phyloP scores from a whole-genome alignment of 257 asterid species.

The Parsonsia alboflavescens region DNA sequence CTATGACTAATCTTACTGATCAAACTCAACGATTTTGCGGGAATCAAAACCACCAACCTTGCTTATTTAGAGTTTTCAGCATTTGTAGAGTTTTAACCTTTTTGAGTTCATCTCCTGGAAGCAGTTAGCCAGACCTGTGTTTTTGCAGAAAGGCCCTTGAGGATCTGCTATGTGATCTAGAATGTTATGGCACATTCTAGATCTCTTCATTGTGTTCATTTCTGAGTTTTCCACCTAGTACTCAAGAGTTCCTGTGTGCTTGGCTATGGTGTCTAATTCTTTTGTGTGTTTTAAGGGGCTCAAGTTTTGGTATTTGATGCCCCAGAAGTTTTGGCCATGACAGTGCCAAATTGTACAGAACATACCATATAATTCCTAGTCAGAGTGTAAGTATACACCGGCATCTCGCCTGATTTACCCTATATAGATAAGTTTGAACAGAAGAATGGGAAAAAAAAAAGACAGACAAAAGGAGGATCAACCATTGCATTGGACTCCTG shows the following conservation, averaged over 20 bases:
- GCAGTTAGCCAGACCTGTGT: conserved; percentile 63
- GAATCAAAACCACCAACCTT: conserved; percentile 32
- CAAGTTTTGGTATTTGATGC: conserved; percentile 44
- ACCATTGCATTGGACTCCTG: conserved; percentile 34
- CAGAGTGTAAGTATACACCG: conserved; percentile 62
- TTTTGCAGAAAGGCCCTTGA: conserved; percentile 64
- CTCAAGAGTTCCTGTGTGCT: conserved; percentile 40
- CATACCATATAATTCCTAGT: conserved; percentile 48
- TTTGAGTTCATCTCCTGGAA: conserved; percentile 45
- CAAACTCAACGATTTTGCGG: conserved; percentile 23
- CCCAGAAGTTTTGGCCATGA: conserved; percentile 44
- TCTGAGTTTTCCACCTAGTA: conserved; percentile 35
- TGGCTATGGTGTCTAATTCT: conserved; percentile 51
- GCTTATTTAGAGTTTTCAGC: conserved; percentile 29
- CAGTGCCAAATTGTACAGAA: conserved; percentile 76
- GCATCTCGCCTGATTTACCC: conserved; percentile 76
- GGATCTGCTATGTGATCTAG: conserved; percentile 66
- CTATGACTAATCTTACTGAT: conserved; percentile 48
- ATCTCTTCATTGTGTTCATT: conserved; percentile 36
- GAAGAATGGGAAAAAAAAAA: conserved; percentile 15
- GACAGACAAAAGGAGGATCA: conserved; percentile 47
- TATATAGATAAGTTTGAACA: conserved; percentile 38
- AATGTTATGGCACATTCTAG: conserved; percentile 67
- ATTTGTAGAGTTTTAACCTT: conserved; percentile 34
- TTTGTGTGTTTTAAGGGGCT: conserved; percentile 53